phyloP scores from a whole-genome alignment of 768 basidiomycete genomes.

The Serendipita sp. region DNA sequence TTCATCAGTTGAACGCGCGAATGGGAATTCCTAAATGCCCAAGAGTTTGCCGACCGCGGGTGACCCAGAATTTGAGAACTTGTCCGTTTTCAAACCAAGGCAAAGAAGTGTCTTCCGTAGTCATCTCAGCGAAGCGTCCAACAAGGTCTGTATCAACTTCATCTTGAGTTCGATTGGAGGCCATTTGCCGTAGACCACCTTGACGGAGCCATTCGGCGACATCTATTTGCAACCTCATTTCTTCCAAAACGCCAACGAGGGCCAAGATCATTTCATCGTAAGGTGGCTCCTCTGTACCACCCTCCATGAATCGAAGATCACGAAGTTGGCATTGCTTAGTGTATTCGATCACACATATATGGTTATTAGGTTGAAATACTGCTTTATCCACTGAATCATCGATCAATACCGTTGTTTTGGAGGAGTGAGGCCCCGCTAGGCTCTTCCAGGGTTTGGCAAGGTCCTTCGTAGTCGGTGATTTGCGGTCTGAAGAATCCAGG shows the following conservation, averaged over 20 bases:
- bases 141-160: too few relatives aligned
- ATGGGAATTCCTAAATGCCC: background rate
- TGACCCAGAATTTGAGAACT: background rate
- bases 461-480: slow-evolving; percentile 54
- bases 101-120: background rate
- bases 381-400: slow-evolving; percentile 41
- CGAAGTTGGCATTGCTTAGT: slow-evolving; percentile 13
- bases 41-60: background rate
- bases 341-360: slow-evolving; percentile 63
- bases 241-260: background rate
- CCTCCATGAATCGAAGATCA: background rate
- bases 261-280: background rate
- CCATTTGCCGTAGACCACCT: background rate
- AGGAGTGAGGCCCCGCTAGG: slow-evolving; percentile 25
- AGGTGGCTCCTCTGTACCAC: background rate
- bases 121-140: background rate
- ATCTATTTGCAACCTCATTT: background rate
- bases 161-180: background rate
- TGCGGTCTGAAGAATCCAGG: slow-evolving; percentile 8
- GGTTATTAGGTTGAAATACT: slow-evolving; percentile 62
- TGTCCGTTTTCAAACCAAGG: background rate
- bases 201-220: background rate
- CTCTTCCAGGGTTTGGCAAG: slow-evolving; percentile 50
- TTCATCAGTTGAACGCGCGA: background rate
- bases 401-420: slow-evolving; percentile 31